A percentile compares a stretch with the other conserved stretches of the same genome.
Evolutionary conservation across 176 grass and related monocot species (phyloP).

Genomic region (Neostapfia colusana): DNA sequence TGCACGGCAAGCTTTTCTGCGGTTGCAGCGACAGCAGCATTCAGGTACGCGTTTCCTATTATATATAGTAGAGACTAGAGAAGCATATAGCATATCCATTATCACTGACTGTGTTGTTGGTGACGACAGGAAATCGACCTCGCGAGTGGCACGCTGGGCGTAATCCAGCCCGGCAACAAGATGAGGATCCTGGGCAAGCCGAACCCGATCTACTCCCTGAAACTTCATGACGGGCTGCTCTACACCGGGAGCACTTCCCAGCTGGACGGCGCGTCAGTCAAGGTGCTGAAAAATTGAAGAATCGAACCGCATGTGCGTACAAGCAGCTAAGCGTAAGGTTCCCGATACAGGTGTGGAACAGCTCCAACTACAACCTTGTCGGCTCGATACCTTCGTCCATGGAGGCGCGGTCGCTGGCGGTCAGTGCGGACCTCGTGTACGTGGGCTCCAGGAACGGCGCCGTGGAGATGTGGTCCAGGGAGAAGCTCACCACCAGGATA

Average conservation of each 20-base stretch:
- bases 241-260: constrained; percentile 45
- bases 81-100: no score
- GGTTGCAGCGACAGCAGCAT: constrained; percentile 66
- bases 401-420: constrained; percentile 55
- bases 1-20: constrained; percentile 68
- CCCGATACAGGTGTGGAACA: constrained; percentile 51
- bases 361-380: constrained; percentile 56
- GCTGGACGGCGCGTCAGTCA: constrained; percentile 55
- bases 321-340: not conserved
- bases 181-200: constrained; percentile 60
- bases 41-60: no score
- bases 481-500: constrained; percentile 59
- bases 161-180: constrained; percentile 58
- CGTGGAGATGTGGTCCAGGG: constrained; percentile 78
- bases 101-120: not conserved
- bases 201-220: constrained; percentile 48
- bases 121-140: constrained; percentile 61
- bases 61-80: no score
- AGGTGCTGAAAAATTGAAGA: constrained; percentile 29
- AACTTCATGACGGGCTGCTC: constrained; percentile 52
- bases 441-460: constrained; percentile 48
- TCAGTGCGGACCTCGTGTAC: constrained; percentile 57
- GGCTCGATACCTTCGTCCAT: constrained; percentile 50
- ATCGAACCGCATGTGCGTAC: no score
- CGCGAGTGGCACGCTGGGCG: constrained; percentile 53